These are phyloP conservation scores for Avicennia marina DNA, from an alignment of 257 asterid species.

Conservation along the genomic window DNA sequence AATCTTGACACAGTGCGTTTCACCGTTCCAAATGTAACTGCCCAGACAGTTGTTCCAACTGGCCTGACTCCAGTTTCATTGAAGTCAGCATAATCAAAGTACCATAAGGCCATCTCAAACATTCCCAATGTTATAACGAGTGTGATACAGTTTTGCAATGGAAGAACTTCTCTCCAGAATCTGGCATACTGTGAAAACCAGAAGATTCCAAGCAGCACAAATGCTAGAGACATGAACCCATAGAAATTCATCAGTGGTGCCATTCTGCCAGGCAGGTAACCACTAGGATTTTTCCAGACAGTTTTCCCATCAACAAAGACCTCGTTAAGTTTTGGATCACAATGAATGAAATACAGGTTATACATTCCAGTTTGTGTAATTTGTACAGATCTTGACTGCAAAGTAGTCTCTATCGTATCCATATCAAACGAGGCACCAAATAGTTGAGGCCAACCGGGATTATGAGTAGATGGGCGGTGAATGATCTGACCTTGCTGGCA, in stretches of 20 bases:
- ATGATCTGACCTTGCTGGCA: constrained; percentile 82
- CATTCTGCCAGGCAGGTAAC: constrained; percentile 98
- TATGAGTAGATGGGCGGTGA: constrained; percentile 67
- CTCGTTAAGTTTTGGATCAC: constrained; percentile 75
- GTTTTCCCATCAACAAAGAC: constrained; percentile 73
- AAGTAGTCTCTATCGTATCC: constrained; percentile 42
- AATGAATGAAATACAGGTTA: constrained; percentile 84
- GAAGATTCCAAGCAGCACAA: constrained; percentile 71
- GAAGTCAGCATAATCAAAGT: constrained; percentile 89
- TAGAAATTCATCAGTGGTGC: constrained; percentile 90
- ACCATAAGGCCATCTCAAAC: constrained; percentile 96
- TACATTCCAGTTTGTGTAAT: constrained; percentile 92
- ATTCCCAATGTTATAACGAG: constrained; percentile 86
- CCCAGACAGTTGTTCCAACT: constrained; percentile 83
- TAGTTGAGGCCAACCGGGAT: constrained; percentile 91
- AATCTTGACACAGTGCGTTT: constrained; percentile 80
- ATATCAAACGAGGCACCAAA: constrained; percentile 61
- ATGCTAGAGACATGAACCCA: constrained; percentile 85
- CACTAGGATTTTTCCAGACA: constrained; percentile 91
- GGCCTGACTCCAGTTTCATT: constrained; percentile 87
- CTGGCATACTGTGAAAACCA: constrained; percentile 94
- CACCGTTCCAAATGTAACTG: constrained; percentile 90
- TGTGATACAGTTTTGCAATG: constrained; percentile 83
- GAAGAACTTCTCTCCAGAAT: constrained; percentile 90
- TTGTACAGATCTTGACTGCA: constrained; percentile 60